Evolutionary conservation across 495 filamentous ascomycete species (phyloP), one percentile per base, ranked within the genome.

Genomic region (Niebla homalea): DNA sequence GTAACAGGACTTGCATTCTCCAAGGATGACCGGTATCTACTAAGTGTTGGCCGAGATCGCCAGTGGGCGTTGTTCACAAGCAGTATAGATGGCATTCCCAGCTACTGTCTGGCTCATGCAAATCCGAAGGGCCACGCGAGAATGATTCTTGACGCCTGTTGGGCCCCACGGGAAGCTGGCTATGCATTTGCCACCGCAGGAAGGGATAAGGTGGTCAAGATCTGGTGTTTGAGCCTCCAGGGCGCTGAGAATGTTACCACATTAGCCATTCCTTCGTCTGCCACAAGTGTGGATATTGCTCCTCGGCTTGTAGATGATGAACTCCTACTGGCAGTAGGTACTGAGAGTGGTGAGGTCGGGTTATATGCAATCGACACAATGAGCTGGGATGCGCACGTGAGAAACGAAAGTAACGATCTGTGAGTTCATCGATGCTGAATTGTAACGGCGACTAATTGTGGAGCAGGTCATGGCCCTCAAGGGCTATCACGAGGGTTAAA

Each of bases 31-130:
- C 54, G 62, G 14, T 80, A 75, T 39, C 66, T 99, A 16, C 70
- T 97, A 5, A 95, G 89, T 57, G 89, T 95, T 12, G 90, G 90
- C 3, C 74, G 93, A 50, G 92, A 99, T 60, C 70, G 92, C 36
- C 85, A 89, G 61, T 97, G 90, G 90, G 80, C 77, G 0, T 70
- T 97, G 7, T 97, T 87, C 57, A 62, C 77, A 52, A 68, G 76
- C 39, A 60, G 58, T 36, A 45, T 19, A 7, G 59, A 61, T 11
- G 50, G 55, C 29, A 64, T 67, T 10, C 60, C 62, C 7, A 69
- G 62, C 2, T 94, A 84, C 51, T 67, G 61, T 38, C 66, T 83
- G 2, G 51, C 71, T 16, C 64, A 78, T 40, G 70, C 76, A 7
- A 86, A 92, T 54, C 76, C 81, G 1, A 94, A 92, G 66, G 89